A percentile compares a stretch with the other conserved stretches of the same genome.
phyloP scores from a whole-genome alignment of 139 green algal species.

The Micractinium sp. region DNA sequence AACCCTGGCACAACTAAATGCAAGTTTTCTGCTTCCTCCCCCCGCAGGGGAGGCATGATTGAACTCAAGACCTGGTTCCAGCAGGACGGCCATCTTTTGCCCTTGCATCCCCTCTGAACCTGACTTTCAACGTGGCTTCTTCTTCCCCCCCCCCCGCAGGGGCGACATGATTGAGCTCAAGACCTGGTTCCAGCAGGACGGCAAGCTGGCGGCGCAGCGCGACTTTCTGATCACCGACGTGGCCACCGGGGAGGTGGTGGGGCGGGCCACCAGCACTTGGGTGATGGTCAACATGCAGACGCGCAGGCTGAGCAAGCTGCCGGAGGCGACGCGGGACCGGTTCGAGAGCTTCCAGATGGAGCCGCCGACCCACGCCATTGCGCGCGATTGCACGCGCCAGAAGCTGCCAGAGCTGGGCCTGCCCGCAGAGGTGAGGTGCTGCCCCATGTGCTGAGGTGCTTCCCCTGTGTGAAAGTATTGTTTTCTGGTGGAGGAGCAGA shows the following conservation, averaged over 20 bases:
- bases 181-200: conserved; percentile 91
- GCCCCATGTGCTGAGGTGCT: too few species aligned
- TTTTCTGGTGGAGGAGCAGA: too few species aligned
- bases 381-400: conserved; percentile 12
- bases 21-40: background rate
- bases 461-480: too few species aligned
- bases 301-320: conserved; percentile 77
- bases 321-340: conserved; percentile 66
- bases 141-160: conserved; percentile 40
- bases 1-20: too few species aligned
- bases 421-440: conserved; percentile 32
- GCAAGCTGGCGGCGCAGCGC: conserved; percentile 77
- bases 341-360: conserved; percentile 58
- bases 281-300: conserved; percentile 92
- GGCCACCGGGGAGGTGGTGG: conserved; percentile 65
- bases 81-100: background rate
- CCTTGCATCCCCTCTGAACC: background rate
- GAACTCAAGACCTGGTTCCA: background rate
- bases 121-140: background rate
- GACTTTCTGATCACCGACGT: conserved; percentile 83
- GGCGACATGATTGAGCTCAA: conserved; percentile 80
- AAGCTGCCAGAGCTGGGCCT: conserved; percentile 56
- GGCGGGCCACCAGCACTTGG: conserved; percentile 89
- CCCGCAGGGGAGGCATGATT: conserved; percentile 68
- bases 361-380: conserved; percentile 35